Percentiles rank a stretch among this genome's conserved stretches.
These are phyloP conservation scores for Nothophytophthora sp. DNA, from an alignment of 352 stramenopile genomes.

Conservation along the genomic window DNA sequence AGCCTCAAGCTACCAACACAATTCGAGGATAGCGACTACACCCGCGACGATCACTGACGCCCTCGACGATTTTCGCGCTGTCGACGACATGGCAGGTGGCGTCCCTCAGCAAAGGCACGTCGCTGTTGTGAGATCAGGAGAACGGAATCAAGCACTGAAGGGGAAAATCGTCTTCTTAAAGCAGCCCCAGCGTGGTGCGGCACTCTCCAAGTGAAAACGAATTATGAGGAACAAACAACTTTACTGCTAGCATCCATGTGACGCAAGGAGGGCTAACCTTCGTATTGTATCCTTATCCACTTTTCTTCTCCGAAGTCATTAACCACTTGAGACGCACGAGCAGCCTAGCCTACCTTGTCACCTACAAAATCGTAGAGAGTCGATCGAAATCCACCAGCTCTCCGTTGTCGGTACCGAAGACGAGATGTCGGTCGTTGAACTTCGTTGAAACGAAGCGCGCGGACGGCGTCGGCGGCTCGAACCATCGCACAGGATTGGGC, in stretches of 20 bases:
- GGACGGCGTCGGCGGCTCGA: constrained; percentile 52
- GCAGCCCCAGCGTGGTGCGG: constrained; percentile 31
- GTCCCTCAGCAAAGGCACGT: constrained; percentile 13
- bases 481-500: constrained; percentile 77
- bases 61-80: not conserved
- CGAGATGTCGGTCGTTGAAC: constrained; percentile 74
- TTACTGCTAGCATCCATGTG: constrained; percentile 10
- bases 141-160: constrained; percentile 45
- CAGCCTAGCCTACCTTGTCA: not conserved
- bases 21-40: constrained; percentile 20
- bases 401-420: constrained; percentile 76
- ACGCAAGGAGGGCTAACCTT: constrained; percentile 12
- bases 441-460: constrained; percentile 63
- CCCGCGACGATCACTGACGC: constrained; percentile 2
- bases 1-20: constrained; percentile 46
- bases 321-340: constrained; percentile 6
- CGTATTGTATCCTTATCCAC: constrained; percentile 39
- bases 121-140: constrained; percentile 37
- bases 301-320: constrained; percentile 19
- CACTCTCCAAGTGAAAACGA: too few relatives aligned
- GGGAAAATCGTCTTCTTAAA: constrained; percentile 69
- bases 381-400: constrained; percentile 82
- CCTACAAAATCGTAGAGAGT: constrained; percentile 56
- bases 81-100: too few relatives aligned
- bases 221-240: too few relatives aligned